These are phyloP conservation scores for Cladosporium sp. DNA, from an alignment of 2,329 filamentous ascomycete species.

Conservation along the genomic window DNA sequence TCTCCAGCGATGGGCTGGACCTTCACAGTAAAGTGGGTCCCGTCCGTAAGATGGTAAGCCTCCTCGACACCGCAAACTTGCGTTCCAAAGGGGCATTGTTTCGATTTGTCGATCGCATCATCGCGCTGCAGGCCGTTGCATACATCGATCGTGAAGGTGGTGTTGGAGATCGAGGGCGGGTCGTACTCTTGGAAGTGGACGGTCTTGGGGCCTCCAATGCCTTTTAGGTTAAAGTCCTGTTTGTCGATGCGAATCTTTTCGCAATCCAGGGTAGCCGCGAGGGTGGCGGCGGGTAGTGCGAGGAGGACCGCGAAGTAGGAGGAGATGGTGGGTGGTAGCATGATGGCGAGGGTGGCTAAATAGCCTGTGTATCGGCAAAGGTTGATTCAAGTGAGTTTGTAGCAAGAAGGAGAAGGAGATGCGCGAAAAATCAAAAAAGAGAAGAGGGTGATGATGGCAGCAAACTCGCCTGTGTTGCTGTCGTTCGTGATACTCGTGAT, in stretches of 20 bases:
- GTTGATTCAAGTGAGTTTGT: background rate
- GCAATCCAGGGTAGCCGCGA: conserved; percentile 61
- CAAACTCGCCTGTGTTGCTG: conserved; percentile 7
- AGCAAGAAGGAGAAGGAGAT: conserved; percentile 4
- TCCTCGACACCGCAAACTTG: conserved; percentile 77
- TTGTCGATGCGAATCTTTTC: conserved; percentile 61
- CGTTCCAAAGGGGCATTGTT: conserved; percentile 67
- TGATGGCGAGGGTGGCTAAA: background rate
- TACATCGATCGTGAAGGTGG: conserved; percentile 79
- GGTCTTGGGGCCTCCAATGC: conserved; percentile 67
- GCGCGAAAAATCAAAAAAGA: conserved; percentile 14
- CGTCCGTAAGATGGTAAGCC: conserved; percentile 52
- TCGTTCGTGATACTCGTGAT: conserved; percentile 18
- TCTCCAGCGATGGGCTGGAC: conserved; percentile 76
- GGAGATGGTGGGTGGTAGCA: conserved; percentile 25
- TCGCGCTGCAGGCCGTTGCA: conserved; percentile 68
- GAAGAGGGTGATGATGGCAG: background rate
- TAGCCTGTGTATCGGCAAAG: background rate
- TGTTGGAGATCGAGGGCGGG: conserved; percentile 64
- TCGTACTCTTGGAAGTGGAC: conserved; percentile 58
- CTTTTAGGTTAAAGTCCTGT: conserved; percentile 64
- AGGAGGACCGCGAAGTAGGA: conserved; percentile 30
- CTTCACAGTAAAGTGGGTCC: conserved; percentile 51
- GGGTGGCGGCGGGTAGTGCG: conserved; percentile 38
- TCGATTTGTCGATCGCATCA: conserved; percentile 56